A percentile compares a stretch with the other conserved stretches of the same genome.
Evolutionary conservation across 805 yeast species (phyloP).

Genomic region (Pichia thaimueangensis): DNA sequence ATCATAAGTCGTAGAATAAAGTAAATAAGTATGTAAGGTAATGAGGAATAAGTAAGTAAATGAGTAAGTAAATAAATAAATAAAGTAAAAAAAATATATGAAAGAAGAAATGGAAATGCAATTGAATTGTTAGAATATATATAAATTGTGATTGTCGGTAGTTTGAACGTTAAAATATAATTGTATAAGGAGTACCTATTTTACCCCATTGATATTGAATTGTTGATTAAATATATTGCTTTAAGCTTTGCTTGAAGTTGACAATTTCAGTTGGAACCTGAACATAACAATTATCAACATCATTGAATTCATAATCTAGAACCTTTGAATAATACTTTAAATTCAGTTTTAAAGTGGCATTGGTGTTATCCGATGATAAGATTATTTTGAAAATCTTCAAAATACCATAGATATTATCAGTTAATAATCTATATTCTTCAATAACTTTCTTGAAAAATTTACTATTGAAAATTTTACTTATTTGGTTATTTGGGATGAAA

Average conservation of each 20-base stretch:
- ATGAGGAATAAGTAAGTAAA: background rate
- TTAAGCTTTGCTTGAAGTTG: conserved; percentile 20
- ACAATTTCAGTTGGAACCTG: conserved; percentile 27
- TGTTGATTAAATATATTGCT: background rate
- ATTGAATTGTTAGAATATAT: too few species aligned
- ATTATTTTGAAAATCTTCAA: conserved; percentile 22
- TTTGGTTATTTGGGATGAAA: conserved; percentile 18
- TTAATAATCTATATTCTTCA: conserved; percentile 30
- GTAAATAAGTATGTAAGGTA: background rate
- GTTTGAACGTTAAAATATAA: too few species aligned
- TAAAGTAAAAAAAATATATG: background rate
- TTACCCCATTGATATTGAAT: too few species aligned
- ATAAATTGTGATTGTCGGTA: too few species aligned
- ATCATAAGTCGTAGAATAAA: conserved; percentile 1
- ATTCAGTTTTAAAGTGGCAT: conserved; percentile 13
- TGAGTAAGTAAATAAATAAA: background rate
- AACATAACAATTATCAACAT: conserved; percentile 30
- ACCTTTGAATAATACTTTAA: conserved; percentile 26
- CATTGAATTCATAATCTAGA: conserved; percentile 30
- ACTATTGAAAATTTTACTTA: conserved; percentile 17
- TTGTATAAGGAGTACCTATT: too few species aligned
- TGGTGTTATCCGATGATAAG: background rate
- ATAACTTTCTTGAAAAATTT: conserved; percentile 25
- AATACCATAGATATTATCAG: conserved; percentile 32
- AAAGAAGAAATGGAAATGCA: conserved; percentile 1